Percentiles rank a stretch among this genome's conserved stretches.
These are phyloP conservation scores for Septoria petroselini DNA, from an alignment of 2,329 filamentous ascomycete genomes.

Conservation along the genomic window DNA sequence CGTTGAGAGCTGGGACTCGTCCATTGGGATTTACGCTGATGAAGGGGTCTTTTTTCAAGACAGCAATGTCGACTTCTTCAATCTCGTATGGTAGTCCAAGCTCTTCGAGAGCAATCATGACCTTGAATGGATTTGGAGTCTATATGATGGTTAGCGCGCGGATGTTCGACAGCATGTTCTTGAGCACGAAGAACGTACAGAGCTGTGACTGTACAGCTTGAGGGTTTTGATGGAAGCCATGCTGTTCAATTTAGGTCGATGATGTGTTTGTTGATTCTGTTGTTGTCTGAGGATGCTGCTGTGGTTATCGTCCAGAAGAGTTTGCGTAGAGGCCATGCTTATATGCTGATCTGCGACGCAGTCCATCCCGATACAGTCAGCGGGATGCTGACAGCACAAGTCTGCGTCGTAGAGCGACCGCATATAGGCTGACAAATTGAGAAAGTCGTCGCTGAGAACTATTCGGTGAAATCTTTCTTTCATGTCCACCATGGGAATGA, in stretches of 20 bases:
- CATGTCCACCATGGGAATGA: too few relatives aligned
- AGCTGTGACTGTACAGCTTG: constrained; percentile 1
- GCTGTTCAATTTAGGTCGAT: background rate
- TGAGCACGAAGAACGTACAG: background rate
- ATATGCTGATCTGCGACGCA: too few relatives aligned
- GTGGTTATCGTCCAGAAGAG: too few relatives aligned
- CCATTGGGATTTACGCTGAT: constrained; percentile 46
- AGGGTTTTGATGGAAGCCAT: constrained; percentile 1
- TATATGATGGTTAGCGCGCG: background rate
- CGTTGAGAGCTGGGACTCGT: constrained; percentile 43
- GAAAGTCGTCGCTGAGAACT: too few relatives aligned
- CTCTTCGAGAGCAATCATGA: constrained; percentile 6
- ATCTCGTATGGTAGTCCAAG: constrained; percentile 7
- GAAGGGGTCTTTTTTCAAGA: constrained; percentile 36
- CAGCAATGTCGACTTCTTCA: background rate
- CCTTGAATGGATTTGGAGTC: constrained; percentile 9
- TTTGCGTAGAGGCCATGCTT: too few relatives aligned
- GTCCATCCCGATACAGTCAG: too few relatives aligned
- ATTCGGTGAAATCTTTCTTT: too few relatives aligned
- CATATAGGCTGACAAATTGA: too few relatives aligned
- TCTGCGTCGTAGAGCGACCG: too few relatives aligned
- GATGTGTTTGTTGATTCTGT: too few relatives aligned
- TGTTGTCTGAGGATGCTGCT: too few relatives aligned
- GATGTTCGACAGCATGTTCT: background rate
- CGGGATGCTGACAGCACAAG: too few relatives aligned